A percentile compares a stretch with the other conserved stretches of the same genome.
Evolutionary conservation across 2,329 filamentous ascomycete genomes (phyloP).

Genomic region (Helminthosporium solani): DNA sequence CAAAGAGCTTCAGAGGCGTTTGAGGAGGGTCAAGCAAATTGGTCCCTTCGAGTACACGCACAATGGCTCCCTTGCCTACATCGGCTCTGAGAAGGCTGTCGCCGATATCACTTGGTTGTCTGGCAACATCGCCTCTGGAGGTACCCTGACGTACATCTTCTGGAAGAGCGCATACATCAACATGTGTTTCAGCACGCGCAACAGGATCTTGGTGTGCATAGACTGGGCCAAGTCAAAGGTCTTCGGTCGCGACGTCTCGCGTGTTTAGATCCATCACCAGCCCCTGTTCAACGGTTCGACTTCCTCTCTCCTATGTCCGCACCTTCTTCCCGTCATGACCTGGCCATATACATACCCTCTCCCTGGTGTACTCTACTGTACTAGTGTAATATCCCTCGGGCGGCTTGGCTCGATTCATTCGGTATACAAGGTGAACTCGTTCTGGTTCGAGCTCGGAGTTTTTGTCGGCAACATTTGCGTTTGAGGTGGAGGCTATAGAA

Average conservation of each 20-base stretch:
- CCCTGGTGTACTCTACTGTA: background rate
- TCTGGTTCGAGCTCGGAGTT: background rate
- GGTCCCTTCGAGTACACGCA: constrained; percentile 99
- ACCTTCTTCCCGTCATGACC: background rate
- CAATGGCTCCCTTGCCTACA: constrained; percentile 95
- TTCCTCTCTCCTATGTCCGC: background rate
- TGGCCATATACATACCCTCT: background rate
- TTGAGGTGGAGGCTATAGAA: no score
- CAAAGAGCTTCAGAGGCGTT: constrained; percentile 79
- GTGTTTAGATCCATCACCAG: constrained; percentile 51
- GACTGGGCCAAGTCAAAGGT: constrained; percentile 98
- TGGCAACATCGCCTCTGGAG: constrained; percentile 91
- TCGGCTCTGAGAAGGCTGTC: constrained; percentile 96
- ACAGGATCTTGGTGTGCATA: constrained; percentile 86
- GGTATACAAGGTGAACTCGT: background rate
- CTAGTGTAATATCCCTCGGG: constrained; percentile 1
- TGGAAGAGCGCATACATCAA: constrained; percentile 97
- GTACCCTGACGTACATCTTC: constrained; percentile 94
- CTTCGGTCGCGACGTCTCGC: constrained; percentile 91
- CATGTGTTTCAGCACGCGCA: constrained; percentile 99
- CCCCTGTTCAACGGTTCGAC: background rate
- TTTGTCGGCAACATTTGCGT: background rate
- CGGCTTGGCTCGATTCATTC: background rate
- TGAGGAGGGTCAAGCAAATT: constrained; percentile 87
- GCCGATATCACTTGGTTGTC: constrained; percentile 97